These are phyloP conservation scores for Esteya vermicola DNA, from an alignment of 2,329 filamentous ascomycete genomes.

Conservation along the genomic window DNA sequence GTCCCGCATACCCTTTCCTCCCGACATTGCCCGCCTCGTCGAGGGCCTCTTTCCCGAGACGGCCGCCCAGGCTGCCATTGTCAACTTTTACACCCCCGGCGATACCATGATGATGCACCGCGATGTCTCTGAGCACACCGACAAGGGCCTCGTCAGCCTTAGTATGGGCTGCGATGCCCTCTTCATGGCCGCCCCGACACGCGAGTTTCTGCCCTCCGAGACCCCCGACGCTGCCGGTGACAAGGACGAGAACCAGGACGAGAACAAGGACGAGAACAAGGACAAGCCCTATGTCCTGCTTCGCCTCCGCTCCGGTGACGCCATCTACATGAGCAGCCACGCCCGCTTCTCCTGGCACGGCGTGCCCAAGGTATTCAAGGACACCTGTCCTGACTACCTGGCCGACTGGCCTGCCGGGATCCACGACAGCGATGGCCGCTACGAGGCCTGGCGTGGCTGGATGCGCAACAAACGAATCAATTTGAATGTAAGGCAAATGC, in stretches of 20 bases:
- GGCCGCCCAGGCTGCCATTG: constrained; percentile 73
- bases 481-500: constrained; percentile 85
- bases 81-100: constrained; percentile 83
- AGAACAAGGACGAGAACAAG: background rate
- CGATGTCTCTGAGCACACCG: constrained; percentile 77
- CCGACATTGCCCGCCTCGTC: constrained; percentile 56
- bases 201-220: constrained; percentile 49
- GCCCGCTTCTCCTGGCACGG: constrained; percentile 91
- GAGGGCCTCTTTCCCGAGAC: constrained; percentile 62
- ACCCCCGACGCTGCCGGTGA: constrained; percentile 14
- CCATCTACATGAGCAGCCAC: constrained; percentile 72
- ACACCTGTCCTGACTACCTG: constrained; percentile 65
- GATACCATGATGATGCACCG: constrained; percentile 88
- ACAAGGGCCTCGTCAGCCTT: constrained; percentile 67
- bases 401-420: constrained; percentile 58
- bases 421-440: constrained; percentile 27
- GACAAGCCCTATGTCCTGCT: constrained; percentile 39
- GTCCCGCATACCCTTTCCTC: constrained; percentile 44
- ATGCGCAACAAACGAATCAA: constrained; percentile 82
- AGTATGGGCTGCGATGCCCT: constrained; percentile 83
- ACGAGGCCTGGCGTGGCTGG: constrained; percentile 67
- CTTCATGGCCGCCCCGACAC: constrained; percentile 63
- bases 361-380: constrained; percentile 71
- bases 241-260: no score
- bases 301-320: constrained; percentile 70